Conservation (phyloP, 2,329 filamentous ascomycete species). For the Penicillium brasilianum region DNA sequence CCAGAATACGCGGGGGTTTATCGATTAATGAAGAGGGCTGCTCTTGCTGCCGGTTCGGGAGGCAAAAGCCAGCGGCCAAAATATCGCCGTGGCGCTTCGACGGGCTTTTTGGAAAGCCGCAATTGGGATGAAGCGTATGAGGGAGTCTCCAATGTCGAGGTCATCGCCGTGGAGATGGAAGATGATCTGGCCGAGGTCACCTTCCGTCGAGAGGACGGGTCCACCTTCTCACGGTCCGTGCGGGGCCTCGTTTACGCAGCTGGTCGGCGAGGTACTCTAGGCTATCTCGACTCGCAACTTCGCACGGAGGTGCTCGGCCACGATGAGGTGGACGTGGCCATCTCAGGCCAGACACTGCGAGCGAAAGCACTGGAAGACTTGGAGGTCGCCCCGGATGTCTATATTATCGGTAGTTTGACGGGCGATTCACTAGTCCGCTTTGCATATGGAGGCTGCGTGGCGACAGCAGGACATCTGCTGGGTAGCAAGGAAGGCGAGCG, state of each 20-base stretch:
- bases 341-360: conserved; percentile 61
- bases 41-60: conserved; percentile 29
- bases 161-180: conserved; percentile 46
- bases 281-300: conserved; percentile 56
- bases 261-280: conserved; percentile 60
- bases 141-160: conserved; percentile 59
- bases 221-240: conserved; percentile 52
- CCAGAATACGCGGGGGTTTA: conserved; percentile 67
- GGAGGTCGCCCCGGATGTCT: conserved; percentile 59
- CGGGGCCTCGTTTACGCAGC: conserved; percentile 61
- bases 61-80: conserved; percentile 32
- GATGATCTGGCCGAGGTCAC: conserved; percentile 45
- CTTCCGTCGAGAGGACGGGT: conserved; percentile 51
- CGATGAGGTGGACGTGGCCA: conserved; percentile 32
- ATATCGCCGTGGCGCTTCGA: conserved; percentile 45
- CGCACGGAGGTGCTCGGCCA: conserved; percentile 53
- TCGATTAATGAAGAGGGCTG: conserved; percentile 63
- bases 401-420: conserved; percentile 63
- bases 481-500: conserved; percentile 26
- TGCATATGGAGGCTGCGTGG: conserved; percentile 63
- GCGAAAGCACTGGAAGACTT: conserved; percentile 57
- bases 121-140: conserved; percentile 60
- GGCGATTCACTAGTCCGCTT: conserved; percentile 66
- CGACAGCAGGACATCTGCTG: conserved; percentile 60
- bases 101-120: conserved; percentile 54